These are phyloP conservation scores for Cordyceps tenuipes DNA, from an alignment of 2,329 filamentous ascomycete genomes.

Conservation along the genomic window DNA sequence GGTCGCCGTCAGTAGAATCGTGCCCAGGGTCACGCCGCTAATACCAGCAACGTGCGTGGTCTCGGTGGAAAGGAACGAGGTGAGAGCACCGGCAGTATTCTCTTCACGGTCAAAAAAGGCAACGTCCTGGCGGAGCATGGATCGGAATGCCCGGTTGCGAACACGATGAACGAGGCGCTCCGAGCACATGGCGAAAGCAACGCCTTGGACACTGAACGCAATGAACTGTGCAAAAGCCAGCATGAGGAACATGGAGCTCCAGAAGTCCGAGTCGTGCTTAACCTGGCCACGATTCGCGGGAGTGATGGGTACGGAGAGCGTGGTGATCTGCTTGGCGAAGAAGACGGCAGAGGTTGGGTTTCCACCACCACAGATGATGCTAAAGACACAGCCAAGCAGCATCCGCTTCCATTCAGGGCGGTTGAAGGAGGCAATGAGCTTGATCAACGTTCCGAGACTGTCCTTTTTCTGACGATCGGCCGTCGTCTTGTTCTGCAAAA, in stretches of 20 bases:
- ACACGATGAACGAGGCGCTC: slow-evolving; percentile 78
- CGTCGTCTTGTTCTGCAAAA: slow-evolving; percentile 47
- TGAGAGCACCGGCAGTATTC: slow-evolving; percentile 82
- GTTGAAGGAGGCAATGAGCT: slow-evolving; percentile 75
- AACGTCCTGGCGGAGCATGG: slow-evolving; percentile 88
- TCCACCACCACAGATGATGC: slow-evolving; percentile 69
- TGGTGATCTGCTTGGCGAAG: slow-evolving; percentile 79
- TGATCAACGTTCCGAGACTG: slow-evolving; percentile 66
- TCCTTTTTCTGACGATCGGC: slow-evolving; percentile 50
- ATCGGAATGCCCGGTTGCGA: slow-evolving; percentile 72
- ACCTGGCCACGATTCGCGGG: slow-evolving; percentile 45
- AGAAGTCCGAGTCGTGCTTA: slow-evolving; percentile 69
- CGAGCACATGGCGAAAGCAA: slow-evolving; percentile 77
- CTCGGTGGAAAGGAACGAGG: slow-evolving; percentile 80
- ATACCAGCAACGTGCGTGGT: slow-evolving; percentile 84
- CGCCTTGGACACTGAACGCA: slow-evolving; percentile 58
- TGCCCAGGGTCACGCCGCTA: slow-evolving; percentile 79
- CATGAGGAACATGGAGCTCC: slow-evolving; percentile 83
- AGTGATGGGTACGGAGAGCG: slow-evolving; percentile 49
- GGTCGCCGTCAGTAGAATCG: slow-evolving; percentile 69
- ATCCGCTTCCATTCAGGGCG: slow-evolving; percentile 61
- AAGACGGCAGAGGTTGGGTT: slow-evolving; percentile 68
- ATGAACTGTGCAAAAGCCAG: slow-evolving; percentile 67
- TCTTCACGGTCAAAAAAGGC: slow-evolving; percentile 84
- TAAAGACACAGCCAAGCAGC: slow-evolving; percentile 63